phyloP scores from a whole-genome alignment of 2,329 filamentous ascomycete genomes.

The Zopfia rhizophila region DNA sequence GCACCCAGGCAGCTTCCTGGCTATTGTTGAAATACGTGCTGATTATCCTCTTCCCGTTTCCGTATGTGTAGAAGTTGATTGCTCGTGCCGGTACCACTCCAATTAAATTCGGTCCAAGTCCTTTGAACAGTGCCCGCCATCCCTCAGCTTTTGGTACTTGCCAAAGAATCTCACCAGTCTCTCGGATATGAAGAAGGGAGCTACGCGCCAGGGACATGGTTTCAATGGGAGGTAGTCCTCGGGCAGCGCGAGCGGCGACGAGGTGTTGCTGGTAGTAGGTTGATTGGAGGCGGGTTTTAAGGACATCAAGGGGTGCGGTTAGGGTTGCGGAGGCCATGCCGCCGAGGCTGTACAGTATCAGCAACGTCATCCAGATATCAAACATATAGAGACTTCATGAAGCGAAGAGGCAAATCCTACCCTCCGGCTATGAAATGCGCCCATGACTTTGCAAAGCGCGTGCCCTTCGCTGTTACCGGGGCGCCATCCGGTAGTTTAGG shows the following conservation, averaged over 20 bases:
- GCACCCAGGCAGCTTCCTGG: slow-evolving; percentile 77
- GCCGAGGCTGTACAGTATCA: slow-evolving; percentile 70
- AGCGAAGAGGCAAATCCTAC: slow-evolving; percentile 62
- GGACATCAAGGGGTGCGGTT: slow-evolving; percentile 92
- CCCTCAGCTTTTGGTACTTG: slow-evolving; percentile 85
- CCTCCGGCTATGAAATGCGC: slow-evolving; percentile 92
- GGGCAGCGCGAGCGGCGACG: slow-evolving; percentile 71
- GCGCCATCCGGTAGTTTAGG: slow-evolving; percentile 54
- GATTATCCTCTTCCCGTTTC: slow-evolving; percentile 87
- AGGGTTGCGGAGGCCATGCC: slow-evolving; percentile 92
- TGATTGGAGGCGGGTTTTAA: slow-evolving; percentile 92
- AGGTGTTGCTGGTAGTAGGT: slow-evolving; percentile 93
- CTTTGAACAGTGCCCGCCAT: slow-evolving; percentile 89
- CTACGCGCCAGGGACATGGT: slow-evolving; percentile 73
- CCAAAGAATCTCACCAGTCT: slow-evolving; percentile 86
- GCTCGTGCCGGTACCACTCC: slow-evolving; percentile 89
- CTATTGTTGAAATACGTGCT: slow-evolving; percentile 78
- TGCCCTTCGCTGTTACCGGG: slow-evolving; percentile 48
- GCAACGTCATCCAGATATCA: neutral
- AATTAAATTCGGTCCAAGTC: slow-evolving; percentile 87
- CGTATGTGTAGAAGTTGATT: slow-evolving; percentile 95
- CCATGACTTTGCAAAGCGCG: slow-evolving; percentile 77
- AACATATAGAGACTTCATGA: neutral
- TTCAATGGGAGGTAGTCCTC: slow-evolving; percentile 63
- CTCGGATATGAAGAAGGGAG: slow-evolving; percentile 78